A percentile compares a stretch with the other conserved stretches of the same genome.
Conservation (phyloP, 169 alveolate genomes). For the Eimeria zaria region DNA sequence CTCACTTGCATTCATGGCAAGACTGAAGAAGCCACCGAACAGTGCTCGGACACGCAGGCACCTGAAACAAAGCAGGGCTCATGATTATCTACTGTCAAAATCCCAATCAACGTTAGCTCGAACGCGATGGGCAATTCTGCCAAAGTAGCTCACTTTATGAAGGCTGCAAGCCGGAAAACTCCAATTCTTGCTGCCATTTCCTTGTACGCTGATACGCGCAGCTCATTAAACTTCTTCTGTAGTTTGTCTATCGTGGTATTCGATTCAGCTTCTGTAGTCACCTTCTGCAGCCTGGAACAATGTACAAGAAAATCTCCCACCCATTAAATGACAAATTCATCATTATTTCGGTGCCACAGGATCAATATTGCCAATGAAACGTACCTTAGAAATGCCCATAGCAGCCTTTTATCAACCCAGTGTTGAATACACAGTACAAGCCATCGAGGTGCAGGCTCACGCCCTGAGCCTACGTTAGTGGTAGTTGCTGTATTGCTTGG, state of each 20-base stretch:
- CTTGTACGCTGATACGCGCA: constrained; percentile 81
- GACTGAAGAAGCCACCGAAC: constrained; percentile 3
- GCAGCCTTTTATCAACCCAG: constrained; percentile 17
- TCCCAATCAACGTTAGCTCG: background rate
- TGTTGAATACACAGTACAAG: constrained; percentile 46
- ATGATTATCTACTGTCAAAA: background rate
- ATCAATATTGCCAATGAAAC: background rate
- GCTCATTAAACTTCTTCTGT: constrained; percentile 76
- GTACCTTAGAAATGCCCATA: constrained; percentile 71
- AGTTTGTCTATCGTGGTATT: constrained; percentile 56
- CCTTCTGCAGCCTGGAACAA: constrained; percentile 69
- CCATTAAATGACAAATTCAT: background rate
- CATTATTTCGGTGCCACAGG: background rate
- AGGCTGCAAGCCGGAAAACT: constrained; percentile 22
- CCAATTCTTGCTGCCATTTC: constrained; percentile 75
- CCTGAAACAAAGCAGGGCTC: constrained; percentile 22
- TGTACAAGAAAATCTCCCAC: background rate
- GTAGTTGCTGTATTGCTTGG: background rate
- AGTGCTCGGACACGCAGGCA: constrained; percentile 51
- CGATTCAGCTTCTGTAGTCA: constrained; percentile 58
- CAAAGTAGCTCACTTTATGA: constrained; percentile 1
- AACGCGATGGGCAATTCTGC: background rate
- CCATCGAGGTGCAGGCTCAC: constrained; percentile 28
- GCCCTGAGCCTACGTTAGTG: background rate
- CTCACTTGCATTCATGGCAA: constrained; percentile 54